Evolutionary conservation across 257 asterid species (phyloP).

Genomic region (Handroanthus guayacan): DNA sequence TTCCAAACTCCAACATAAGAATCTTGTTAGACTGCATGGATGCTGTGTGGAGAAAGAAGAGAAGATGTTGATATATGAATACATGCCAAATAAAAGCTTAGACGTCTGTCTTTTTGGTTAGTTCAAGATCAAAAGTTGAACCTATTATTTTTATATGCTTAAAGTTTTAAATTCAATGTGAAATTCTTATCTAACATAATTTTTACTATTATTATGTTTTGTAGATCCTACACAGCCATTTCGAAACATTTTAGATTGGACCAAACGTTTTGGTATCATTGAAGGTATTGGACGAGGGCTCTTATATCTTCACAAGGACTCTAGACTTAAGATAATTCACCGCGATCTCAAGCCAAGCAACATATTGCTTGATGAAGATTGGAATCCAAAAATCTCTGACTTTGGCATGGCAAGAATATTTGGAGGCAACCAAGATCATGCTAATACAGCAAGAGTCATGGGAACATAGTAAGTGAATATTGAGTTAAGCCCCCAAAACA

Average conservation of each 20-base stretch:
- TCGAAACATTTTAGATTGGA: conserved; percentile 53
- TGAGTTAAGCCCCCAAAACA: not conserved
- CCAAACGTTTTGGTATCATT: conserved; percentile 50
- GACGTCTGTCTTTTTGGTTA: conserved; percentile 57
- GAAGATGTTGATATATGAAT: conserved; percentile 59
- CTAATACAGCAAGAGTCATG: conserved; percentile 60
- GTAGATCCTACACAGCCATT: conserved; percentile 43
- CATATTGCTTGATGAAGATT: conserved; percentile 61
- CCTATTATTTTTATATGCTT: not conserved
- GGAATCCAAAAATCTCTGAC: conserved; percentile 75
- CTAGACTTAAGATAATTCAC: conserved; percentile 65
- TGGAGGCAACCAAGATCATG: conserved; percentile 60
- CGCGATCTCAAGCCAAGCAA: conserved; percentile 73
- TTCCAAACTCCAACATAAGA: conserved; percentile 64
- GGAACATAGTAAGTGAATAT: conserved; percentile 69
- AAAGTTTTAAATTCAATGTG: not conserved
- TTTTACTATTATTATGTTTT: not conserved
- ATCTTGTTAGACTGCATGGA: conserved; percentile 58
- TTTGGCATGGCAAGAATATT: conserved; percentile 75
- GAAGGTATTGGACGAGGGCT: conserved; percentile 74
- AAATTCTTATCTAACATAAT: not conserved
- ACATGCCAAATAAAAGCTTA: conserved; percentile 66
- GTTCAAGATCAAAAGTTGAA: conserved; percentile 8
- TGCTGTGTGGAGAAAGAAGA: conserved; percentile 61
- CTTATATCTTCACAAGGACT: conserved; percentile 75